Evolutionary conservation across 805 yeast genomes (phyloP).

Genomic region (Zygoascus bituminiphila): DNA sequence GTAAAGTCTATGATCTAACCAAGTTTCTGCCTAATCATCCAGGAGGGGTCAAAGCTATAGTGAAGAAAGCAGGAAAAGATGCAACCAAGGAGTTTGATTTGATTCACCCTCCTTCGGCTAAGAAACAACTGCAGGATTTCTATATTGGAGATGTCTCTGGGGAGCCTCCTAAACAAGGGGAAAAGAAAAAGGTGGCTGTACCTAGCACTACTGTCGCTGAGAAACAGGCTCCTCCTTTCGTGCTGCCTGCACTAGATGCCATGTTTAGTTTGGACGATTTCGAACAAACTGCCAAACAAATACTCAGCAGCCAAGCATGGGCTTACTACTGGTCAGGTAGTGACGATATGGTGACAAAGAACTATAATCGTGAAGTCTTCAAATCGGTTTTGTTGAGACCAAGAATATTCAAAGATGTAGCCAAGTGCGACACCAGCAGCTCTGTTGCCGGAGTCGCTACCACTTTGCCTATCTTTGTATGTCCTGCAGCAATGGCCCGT

Average conservation of each 20-base stretch:
- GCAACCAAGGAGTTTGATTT: slow-evolving; percentile 32
- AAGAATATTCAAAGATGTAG: slow-evolving; percentile 34
- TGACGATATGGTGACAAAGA: slow-evolving; percentile 40
- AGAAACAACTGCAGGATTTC: slow-evolving; percentile 16
- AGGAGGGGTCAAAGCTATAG: slow-evolving; percentile 42
- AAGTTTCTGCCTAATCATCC: slow-evolving; percentile 30
- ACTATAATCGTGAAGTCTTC: slow-evolving; percentile 38
- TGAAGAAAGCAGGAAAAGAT: slow-evolving; percentile 43
- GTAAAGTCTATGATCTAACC: slow-evolving; percentile 32
- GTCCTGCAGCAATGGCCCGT: slow-evolving; percentile 31
- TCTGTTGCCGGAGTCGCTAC: slow-evolving; percentile 41
- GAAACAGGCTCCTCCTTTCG: not conserved
- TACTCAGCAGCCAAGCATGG: slow-evolving; percentile 16
- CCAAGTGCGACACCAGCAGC: slow-evolving; percentile 36
- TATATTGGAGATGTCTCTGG: slow-evolving; percentile 10
- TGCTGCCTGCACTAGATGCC: slow-evolving; percentile 15
- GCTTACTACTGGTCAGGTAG: slow-evolving; percentile 40
- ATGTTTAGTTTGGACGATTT: slow-evolving; percentile 17
- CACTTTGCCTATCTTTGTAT: slow-evolving; percentile 37
- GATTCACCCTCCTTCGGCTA: slow-evolving; percentile 22
- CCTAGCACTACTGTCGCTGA: not conserved
- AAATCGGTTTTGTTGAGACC: slow-evolving; percentile 40
- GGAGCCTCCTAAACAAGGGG: slow-evolving; percentile 7
- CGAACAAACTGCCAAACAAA: slow-evolving; percentile 13
- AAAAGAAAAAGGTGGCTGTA: slow-evolving; percentile 1